A percentile compares a stretch with the other conserved stretches of the same genome.
Evolutionary conservation across 2,329 filamentous ascomycete genomes (phyloP).

Genomic region (Trichocomaceae sp.): DNA sequence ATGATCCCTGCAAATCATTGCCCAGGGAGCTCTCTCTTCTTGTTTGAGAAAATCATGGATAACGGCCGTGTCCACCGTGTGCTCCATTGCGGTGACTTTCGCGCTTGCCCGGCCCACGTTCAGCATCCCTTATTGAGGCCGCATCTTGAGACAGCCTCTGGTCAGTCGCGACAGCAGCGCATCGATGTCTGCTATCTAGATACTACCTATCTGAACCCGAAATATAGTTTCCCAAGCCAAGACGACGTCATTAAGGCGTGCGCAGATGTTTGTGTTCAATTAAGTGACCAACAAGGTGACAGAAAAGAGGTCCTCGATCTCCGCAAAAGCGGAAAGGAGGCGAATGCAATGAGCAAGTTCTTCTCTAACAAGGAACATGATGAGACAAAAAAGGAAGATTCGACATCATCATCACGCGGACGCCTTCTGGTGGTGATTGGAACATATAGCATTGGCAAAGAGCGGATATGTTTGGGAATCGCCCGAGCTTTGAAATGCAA

Average conservation of each 20-base stretch:
- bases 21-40: constrained; percentile 84
- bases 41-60: constrained; percentile 76
- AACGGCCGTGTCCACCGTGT: constrained; percentile 66
- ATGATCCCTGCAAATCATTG: constrained; percentile 98
- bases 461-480: constrained; percentile 89
- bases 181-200: constrained; percentile 96
- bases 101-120: constrained; percentile 79
- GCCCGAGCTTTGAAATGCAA: constrained; percentile 78
- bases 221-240: constrained; percentile 89
- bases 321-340: constrained; percentile 49
- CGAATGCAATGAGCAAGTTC: constrained; percentile 58
- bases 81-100: constrained; percentile 91
- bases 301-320: constrained; percentile 51
- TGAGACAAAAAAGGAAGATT: constrained; percentile 30
- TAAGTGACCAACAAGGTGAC: constrained; percentile 60
- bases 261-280: constrained; percentile 74
- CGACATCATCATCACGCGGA: constrained; percentile 25
- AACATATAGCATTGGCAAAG: constrained; percentile 97
- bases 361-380: constrained; percentile 38
- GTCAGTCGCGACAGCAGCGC: constrained; percentile 69
- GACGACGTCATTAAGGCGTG: constrained; percentile 80
- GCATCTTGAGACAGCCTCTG: constrained; percentile 63
- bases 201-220: constrained; percentile 92
- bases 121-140: constrained; percentile 75
- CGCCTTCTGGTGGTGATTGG: constrained; percentile 86